Conservation (phyloP, 768 basidiomycete species). For the Mycena sanguinolenta region DNA sequence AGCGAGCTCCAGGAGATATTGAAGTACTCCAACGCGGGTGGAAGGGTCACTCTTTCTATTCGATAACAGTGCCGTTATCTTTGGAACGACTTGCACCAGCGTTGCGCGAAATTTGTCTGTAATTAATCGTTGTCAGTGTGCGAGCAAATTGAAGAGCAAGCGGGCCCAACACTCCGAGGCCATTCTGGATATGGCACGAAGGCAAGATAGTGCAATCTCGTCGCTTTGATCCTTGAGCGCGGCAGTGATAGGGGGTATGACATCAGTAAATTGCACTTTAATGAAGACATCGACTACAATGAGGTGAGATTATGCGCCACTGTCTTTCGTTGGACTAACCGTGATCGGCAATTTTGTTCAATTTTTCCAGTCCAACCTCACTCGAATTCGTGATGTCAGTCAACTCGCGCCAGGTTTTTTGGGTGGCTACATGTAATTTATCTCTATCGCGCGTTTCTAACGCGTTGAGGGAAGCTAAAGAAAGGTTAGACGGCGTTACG, state of each 20-base stretch:
- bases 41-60: background rate
- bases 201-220: background rate
- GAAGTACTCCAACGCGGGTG: background rate
- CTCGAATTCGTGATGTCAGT: background rate
- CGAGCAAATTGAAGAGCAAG: background rate
- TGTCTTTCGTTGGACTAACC: background rate
- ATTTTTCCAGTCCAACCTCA: background rate
- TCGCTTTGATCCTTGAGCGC: background rate
- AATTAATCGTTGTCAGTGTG: background rate
- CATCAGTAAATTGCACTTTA: background rate
- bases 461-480: background rate
- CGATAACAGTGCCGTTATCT: background rate
- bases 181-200: slow-evolving; percentile 3
- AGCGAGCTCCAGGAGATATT: background rate
- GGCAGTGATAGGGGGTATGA: background rate
- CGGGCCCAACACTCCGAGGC: background rate
- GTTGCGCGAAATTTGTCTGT: background rate
- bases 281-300: background rate
- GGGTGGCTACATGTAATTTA: background rate
- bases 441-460: background rate
- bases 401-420: background rate
- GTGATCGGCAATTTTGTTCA: background rate
- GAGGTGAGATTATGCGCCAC: background rate
- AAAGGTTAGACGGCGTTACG: background rate
- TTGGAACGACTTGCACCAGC: background rate